These are phyloP conservation scores for Telfairia occidentalis DNA, from an alignment of 331 rosid genomes.

Conservation along the genomic window DNA sequence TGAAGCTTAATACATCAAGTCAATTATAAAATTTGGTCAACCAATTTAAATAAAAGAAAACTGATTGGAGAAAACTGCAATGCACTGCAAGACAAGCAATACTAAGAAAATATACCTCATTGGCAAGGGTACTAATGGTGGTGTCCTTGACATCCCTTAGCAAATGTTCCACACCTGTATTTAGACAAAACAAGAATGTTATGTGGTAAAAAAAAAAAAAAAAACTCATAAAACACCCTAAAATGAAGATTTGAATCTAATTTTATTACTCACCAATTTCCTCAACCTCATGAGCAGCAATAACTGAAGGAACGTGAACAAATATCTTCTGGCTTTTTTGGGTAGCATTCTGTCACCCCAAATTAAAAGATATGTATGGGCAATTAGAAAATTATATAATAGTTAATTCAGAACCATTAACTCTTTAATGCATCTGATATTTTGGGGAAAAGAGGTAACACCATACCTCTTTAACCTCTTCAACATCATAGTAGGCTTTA, in stretches of 20 bases:
- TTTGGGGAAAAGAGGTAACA: background rate
- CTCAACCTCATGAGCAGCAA: slow-evolving; percentile 59
- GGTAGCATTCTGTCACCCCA: slow-evolving; percentile 42
- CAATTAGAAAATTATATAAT: background rate
- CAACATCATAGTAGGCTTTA: slow-evolving; percentile 77
- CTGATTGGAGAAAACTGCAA: background rate
- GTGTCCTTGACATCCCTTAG: slow-evolving; percentile 55
- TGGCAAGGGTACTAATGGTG: slow-evolving; percentile 51
- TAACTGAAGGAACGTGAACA: slow-evolving; percentile 46
- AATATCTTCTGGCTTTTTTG: slow-evolving; percentile 52
- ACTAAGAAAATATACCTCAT: slow-evolving; percentile 25
- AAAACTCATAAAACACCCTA: background rate
- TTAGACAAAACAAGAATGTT: background rate
- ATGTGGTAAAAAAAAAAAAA: background rate
- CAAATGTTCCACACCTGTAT: slow-evolving; percentile 51
- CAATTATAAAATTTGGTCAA: background rate
- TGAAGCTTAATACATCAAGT: background rate
- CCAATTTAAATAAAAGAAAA: background rate
- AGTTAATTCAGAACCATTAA: background rate
- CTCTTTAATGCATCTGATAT: slow-evolving; percentile 1
- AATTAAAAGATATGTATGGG: background rate
- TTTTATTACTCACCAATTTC: slow-evolving; percentile 40
- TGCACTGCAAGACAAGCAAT: background rate
- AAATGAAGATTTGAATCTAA: background rate
- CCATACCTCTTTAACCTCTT: slow-evolving; percentile 51